These are phyloP conservation scores for Hymenochaete sp. DNA, from an alignment of 1,284 basidiomycete species.

Conservation along the genomic window DNA sequence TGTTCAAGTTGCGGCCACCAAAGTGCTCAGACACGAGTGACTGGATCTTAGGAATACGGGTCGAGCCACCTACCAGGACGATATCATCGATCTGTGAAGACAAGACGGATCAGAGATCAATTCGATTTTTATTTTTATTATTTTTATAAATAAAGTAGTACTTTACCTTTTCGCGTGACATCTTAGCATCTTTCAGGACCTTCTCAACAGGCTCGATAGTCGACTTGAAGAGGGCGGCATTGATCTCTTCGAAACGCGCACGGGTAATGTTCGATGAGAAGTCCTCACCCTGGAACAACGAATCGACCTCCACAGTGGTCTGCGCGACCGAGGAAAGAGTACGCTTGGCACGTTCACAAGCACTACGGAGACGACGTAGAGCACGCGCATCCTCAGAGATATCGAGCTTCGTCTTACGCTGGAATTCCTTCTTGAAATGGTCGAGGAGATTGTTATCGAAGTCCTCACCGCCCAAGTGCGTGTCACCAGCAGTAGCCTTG, in stretches of 20 bases:
- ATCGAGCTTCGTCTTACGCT: constrained; percentile 94
- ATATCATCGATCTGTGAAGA: constrained; percentile 77
- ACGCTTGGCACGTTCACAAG: constrained; percentile 99
- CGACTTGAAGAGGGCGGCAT: constrained; percentile 88
- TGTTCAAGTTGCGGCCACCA: constrained; percentile 95
- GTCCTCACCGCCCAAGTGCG: constrained; percentile 95
- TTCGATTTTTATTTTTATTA: not conserved
- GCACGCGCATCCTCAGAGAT: constrained; percentile 96
- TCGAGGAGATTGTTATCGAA: constrained; percentile 98
- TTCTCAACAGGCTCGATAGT: constrained; percentile 98
- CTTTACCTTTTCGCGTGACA: constrained; percentile 76
- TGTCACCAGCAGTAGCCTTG: constrained; percentile 97
- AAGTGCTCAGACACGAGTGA: constrained; percentile 97
- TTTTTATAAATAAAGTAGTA: not conserved
- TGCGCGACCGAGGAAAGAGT: constrained; percentile 97
- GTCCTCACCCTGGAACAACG: constrained; percentile 91
- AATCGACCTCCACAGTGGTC: constrained; percentile 99
- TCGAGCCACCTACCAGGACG: constrained; percentile 98
- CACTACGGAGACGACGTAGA: constrained; percentile 87
- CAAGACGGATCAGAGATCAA: not conserved
- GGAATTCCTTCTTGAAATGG: constrained; percentile 98
- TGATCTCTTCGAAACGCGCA: constrained; percentile 99
- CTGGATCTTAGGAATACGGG: constrained; percentile 99
- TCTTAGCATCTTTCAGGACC: constrained; percentile 98
- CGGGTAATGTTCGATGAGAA: constrained; percentile 96